These are phyloP conservation scores for Smithsoniella earleae DNA, from an alignment of 163 green algal genomes.

Conservation along the genomic window DNA sequence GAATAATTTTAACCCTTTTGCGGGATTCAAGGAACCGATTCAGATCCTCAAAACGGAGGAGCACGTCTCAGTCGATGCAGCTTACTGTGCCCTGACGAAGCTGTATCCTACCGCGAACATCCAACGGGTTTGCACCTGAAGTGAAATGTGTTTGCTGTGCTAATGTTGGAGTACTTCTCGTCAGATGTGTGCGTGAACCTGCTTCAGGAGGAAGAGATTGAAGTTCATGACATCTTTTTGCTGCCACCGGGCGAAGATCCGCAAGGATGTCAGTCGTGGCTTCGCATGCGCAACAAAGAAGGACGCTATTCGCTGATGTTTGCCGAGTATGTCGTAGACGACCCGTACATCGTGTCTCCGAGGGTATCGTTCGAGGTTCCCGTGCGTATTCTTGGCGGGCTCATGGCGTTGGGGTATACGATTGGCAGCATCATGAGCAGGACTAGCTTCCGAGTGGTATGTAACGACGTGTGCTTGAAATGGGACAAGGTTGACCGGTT, in stretches of 20 bases:
- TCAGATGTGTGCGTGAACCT: not conserved
- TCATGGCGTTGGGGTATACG: conserved; percentile 95
- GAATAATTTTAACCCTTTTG: conserved; percentile 98
- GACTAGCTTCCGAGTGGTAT: conserved; percentile 35
- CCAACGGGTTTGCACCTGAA: not conserved
- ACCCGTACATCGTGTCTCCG: conserved; percentile 49
- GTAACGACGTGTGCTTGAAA: conserved; percentile 56
- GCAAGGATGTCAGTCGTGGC: conserved; percentile 87
- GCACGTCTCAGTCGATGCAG: conserved; percentile 35
- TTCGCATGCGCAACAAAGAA: conserved; percentile 91
- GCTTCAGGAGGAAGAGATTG: conserved; percentile 41
- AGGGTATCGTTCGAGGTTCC: conserved; percentile 86
- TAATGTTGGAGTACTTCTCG: too few species aligned
- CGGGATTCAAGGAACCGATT: conserved; percentile 85
- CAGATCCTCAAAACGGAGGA: conserved; percentile 86
- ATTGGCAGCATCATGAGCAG: conserved; percentile 84
- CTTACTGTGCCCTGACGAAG: not conserved
- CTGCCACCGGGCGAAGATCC: conserved; percentile 87
- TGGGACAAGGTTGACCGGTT: conserved; percentile 81
- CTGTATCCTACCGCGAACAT: conserved; percentile 7
- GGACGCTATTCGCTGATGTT: conserved; percentile 96
- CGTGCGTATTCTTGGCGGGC: conserved; percentile 83
- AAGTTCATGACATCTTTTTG: conserved; percentile 92
- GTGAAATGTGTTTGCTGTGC: not conserved
- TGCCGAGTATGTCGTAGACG: conserved; percentile 81